Percentiles rank a stretch among this genome's conserved stretches.
Evolutionary conservation across 495 filamentous ascomycete species (phyloP).

Genomic region (Usnea hakonensis): DNA sequence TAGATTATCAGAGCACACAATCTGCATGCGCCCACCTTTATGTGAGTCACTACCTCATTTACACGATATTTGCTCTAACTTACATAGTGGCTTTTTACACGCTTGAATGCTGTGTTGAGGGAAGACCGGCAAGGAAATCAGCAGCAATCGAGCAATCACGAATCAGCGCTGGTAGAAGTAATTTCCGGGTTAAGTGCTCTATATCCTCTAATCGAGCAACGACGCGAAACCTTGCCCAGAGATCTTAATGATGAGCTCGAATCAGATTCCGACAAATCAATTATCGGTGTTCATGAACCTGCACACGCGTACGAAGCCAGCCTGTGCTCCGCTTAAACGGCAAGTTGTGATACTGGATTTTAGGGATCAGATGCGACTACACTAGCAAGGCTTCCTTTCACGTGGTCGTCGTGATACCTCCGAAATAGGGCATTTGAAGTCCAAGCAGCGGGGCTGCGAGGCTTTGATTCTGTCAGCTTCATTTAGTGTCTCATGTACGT

Average conservation of each 20-base stretch:
- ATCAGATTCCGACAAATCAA: background rate
- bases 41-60: background rate
- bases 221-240: background rate
- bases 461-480: too few species aligned
- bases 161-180: background rate
- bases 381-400: too few species aligned
- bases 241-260: constrained; percentile 2
- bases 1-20: constrained; percentile 1
- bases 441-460: too few species aligned
- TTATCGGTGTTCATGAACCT: background rate
- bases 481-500: too few species aligned
- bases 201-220: background rate
- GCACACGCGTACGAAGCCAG: too few species aligned
- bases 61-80: background rate
- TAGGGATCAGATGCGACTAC: too few species aligned
- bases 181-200: background rate
- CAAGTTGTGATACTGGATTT: too few species aligned
- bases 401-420: too few species aligned
- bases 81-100: background rate
- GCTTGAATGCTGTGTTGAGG: background rate
- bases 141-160: background rate
- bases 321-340: too few species aligned
- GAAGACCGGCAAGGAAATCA: background rate
- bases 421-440: too few species aligned
- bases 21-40: background rate